Conservation (phyloP, 306 rosid genomes). For the Castanea sativa region DNA sequence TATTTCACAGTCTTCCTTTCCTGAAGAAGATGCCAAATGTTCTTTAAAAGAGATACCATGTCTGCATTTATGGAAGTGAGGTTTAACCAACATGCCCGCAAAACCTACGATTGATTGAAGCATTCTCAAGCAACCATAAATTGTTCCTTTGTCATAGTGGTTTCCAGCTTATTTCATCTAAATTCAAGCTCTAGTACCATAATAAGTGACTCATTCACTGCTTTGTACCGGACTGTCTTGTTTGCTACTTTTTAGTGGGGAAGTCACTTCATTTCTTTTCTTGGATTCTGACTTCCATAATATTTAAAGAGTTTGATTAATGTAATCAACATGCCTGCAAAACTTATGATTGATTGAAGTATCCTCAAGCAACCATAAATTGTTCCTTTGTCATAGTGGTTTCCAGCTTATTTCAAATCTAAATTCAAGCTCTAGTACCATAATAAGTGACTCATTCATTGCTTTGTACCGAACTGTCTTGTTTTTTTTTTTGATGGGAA, state of each 20-base stretch:
- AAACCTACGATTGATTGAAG: not conserved
- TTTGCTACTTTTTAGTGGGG: constrained; percentile 7
- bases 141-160: constrained; percentile 9
- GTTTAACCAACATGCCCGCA: constrained; percentile 3
- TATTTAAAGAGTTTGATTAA: not conserved
- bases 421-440: not conserved
- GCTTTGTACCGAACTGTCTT: not conserved
- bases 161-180: not conserved
- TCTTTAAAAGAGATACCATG: constrained; percentile 24
- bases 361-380: not conserved
- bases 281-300: constrained; percentile 26
- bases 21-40: constrained; percentile 25
- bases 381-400: constrained; percentile 10
- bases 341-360: not conserved
- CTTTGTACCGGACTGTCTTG: constrained; percentile 1
- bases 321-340: constrained; percentile 1
- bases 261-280: constrained; percentile 18
- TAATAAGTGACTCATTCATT: constrained; percentile 4
- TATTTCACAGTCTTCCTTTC: not conserved
- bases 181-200: not conserved
- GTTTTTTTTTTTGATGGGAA: no score
- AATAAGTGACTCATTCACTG: constrained; percentile 6
- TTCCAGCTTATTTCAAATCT: not conserved
- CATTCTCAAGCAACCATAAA: not conserved
- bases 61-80: constrained; percentile 11